Base-by-base conservation (phyloP, 257 asterid species). In the Nicotiana tomentosiformis region DNA sequence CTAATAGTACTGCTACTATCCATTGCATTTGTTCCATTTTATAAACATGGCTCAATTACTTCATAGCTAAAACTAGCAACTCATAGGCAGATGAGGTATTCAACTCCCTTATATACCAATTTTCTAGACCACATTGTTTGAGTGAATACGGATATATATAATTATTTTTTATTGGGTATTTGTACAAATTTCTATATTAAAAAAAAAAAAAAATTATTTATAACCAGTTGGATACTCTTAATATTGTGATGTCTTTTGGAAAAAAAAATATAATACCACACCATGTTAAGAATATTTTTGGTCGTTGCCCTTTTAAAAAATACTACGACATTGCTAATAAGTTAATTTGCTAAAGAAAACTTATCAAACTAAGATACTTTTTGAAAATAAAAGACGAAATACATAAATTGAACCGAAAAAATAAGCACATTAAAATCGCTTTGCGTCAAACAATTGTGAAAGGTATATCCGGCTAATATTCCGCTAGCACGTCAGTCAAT, bases 11-110 rank as follows among this genome's bases (percentile, higher is more conserved):
- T 72, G 4, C 1, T 15, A 26, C 8, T 51, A 49, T 74, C 64
- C 80, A 74, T 74, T 74, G 16, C 33, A 74, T 12, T 74, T 74
- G 80, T 74, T 74, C 62, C 80, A 4, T 74, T 49, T 23, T 23
- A 23, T 0, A 46, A 16, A 74, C 64, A 74, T 32, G 57, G 49
- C 37, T 43, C 26, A 7, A 49, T 43, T 72, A 74, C 64, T 53
- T 15, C 58, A 53, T 14, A 18, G 18, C 18, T 74, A 74, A 74
- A 26, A 26, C 2, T 15, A 74, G 9, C 16, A 26, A 43, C 6
- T 26, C 1, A 33, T 37, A 9, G 11, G 6, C 30, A 67, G n/a
- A 17, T 33, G 23, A 32, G 16, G 6, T 56, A 56, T 17, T 57
- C 20, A 57, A 57, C 20, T 53, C 62, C 62, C 62, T 5, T 57